These are phyloP conservation scores for Rachicladosporium sp. DNA, from an alignment of 2,329 filamentous ascomycete species.

Conservation along the genomic window DNA sequence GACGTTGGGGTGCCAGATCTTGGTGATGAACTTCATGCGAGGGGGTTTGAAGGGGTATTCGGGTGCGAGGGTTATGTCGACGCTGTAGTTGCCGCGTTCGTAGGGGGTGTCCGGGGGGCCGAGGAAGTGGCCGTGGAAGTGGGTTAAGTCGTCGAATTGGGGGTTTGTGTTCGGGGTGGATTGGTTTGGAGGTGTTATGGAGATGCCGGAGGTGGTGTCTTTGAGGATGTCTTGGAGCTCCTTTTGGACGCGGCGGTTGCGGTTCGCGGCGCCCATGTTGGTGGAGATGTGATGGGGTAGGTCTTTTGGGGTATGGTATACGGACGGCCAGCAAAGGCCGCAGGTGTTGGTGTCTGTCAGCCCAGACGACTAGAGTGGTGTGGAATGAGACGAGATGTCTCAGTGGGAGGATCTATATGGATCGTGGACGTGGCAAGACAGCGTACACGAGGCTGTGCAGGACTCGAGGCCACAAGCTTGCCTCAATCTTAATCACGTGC, in stretches of 20 bases:
- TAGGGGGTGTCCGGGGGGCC: slow-evolving; percentile 91
- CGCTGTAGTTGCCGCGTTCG: slow-evolving; percentile 66
- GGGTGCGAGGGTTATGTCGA: slow-evolving; percentile 77
- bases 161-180: slow-evolving; percentile 29
- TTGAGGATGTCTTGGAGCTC: slow-evolving; percentile 63
- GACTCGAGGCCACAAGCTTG: too few relatives aligned
- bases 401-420: too few relatives aligned
- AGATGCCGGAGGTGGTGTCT: slow-evolving; percentile 68
- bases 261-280: too few relatives aligned
- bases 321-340: too few relatives aligned
- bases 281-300: too few relatives aligned
- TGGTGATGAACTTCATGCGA: slow-evolving; percentile 80
- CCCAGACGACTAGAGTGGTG: too few relatives aligned
- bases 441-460: too few relatives aligned
- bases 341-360: too few relatives aligned
- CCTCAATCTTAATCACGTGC: too few relatives aligned
- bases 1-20: slow-evolving; percentile 95
- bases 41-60: slow-evolving; percentile 93
- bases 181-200: slow-evolving; percentile 30
- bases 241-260: slow-evolving; percentile 53
- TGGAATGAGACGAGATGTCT: too few relatives aligned
- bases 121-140: slow-evolving; percentile 69
- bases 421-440: too few relatives aligned
- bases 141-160: slow-evolving; percentile 58
- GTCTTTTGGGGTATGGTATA: too few relatives aligned